Evolutionary conservation across 345 rosid genomes (phyloP).

Genomic region (Hevea brasiliensis): DNA sequence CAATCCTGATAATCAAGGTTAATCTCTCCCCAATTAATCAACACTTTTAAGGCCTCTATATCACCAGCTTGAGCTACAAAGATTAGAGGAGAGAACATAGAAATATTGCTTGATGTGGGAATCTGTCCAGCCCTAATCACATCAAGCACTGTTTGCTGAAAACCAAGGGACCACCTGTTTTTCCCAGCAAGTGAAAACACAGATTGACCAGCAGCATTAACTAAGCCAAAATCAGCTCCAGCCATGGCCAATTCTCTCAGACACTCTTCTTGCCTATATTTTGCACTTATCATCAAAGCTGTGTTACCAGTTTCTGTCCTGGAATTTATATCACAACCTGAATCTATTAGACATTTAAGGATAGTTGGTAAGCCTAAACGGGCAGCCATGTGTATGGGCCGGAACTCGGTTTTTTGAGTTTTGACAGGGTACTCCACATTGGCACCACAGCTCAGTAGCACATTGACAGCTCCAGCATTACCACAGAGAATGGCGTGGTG

Average conservation of each 20-base stretch:
- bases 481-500: conserved; percentile 94
- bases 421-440: conserved; percentile 56
- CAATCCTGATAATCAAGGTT: conserved; percentile 75
- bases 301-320: conserved; percentile 74
- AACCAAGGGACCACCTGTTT: conserved; percentile 65
- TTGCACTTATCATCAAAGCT: conserved; percentile 68
- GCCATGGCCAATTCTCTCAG: conserved; percentile 58
- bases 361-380: conserved; percentile 56
- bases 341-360: conserved; percentile 54
- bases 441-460: conserved; percentile 65
- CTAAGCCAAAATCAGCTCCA: conserved; percentile 83
- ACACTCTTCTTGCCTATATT: conserved; percentile 58
- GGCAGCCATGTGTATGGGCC: conserved; percentile 82
- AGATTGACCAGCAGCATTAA: conserved; percentile 53
- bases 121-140: conserved; percentile 52
- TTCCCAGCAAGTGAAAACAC: conserved; percentile 50
- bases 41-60: conserved; percentile 52
- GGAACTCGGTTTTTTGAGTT: conserved; percentile 49
- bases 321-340: conserved; percentile 70
- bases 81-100: conserved; percentile 60
- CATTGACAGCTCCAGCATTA: conserved; percentile 61
- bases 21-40: conserved; percentile 42
- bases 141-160: conserved; percentile 60
- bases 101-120: conserved; percentile 55
- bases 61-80: conserved; percentile 73